phyloP scores from a whole-genome alignment of 805 yeast species.

The Metschnikowia anglica region DNA sequence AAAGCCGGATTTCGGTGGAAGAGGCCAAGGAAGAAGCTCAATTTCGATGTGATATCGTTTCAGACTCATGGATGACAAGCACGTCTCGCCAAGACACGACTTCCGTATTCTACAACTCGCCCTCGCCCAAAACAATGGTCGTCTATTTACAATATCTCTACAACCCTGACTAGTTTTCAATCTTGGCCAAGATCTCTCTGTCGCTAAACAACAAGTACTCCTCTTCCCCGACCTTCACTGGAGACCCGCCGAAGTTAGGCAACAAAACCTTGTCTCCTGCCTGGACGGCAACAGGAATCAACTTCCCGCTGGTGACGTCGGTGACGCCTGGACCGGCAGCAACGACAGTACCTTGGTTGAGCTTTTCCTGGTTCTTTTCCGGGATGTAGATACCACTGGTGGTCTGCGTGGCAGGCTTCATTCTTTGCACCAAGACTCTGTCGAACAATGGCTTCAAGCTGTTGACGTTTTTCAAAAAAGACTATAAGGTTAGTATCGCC shows the following conservation, averaged over 20 bases:
- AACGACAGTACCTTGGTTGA: slow-evolving; percentile 86
- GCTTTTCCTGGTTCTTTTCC: slow-evolving; percentile 92
- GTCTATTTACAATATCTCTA: slow-evolving; percentile 10
- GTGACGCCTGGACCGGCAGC: slow-evolving; percentile 94
- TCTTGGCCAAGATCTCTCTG: slow-evolving; percentile 91
- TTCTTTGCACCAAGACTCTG: slow-evolving; percentile 93
- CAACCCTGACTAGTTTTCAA: slow-evolving; percentile 45
- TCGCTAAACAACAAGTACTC: slow-evolving; percentile 84
- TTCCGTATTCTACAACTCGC: too few species aligned
- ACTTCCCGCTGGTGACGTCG: slow-evolving; percentile 66
- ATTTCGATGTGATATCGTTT: too few species aligned
- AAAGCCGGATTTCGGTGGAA: too few species aligned
- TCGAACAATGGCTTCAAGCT: slow-evolving; percentile 90
- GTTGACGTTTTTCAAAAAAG: slow-evolving; percentile 77
- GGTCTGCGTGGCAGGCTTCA: slow-evolving; percentile 87
- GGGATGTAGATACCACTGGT: slow-evolving; percentile 93
- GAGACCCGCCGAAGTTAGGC: slow-evolving; percentile 91
- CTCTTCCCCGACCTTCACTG: slow-evolving; percentile 84
- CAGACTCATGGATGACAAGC: too few species aligned
- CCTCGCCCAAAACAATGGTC: background rate
- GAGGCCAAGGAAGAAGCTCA: too few species aligned
- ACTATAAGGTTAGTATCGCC: slow-evolving; percentile 36
- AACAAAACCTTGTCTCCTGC: slow-evolving; percentile 93
- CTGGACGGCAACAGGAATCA: slow-evolving; percentile 70
- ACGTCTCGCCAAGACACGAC: too few species aligned